Conservation (phyloP, 495 filamentous ascomycete genomes). For the Penicillium riverlandense region DNA sequence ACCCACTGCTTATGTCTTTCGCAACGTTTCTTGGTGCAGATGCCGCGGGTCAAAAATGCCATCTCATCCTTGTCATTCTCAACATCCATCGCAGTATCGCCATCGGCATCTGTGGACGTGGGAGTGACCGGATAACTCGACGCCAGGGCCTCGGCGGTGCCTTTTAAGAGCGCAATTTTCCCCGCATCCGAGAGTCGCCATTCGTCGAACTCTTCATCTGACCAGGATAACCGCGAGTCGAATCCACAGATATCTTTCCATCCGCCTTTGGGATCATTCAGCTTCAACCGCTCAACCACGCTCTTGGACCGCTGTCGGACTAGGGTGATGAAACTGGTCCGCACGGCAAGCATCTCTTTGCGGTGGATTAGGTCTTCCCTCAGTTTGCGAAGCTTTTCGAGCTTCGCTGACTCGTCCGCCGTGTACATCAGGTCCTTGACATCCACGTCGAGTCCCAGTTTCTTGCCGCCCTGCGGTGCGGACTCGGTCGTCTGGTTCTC, state of each 20-base stretch:
- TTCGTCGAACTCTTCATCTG: constrained; percentile 54
- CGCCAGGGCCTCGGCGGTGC: constrained; percentile 31
- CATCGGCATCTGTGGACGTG: constrained; percentile 23
- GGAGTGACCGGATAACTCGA: constrained; percentile 16
- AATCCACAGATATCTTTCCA: constrained; percentile 64
- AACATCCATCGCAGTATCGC: constrained; percentile 29
- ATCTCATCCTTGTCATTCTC: constrained; percentile 16
- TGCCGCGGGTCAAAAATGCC: constrained; percentile 30
- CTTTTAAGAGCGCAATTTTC: constrained; percentile 31
- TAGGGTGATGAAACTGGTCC: constrained; percentile 37
- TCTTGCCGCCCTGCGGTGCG: constrained; percentile 69
- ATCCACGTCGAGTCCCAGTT: constrained; percentile 48
- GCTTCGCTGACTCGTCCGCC: constrained; percentile 28
- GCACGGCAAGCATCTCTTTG: constrained; percentile 36
- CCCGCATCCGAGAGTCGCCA: constrained; percentile 40
- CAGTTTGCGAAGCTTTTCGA: constrained; percentile 34
- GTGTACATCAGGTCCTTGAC: constrained; percentile 30
- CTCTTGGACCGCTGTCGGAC: constrained; percentile 36
- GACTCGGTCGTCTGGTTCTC: constrained; percentile 44
- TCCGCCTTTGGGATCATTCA: constrained; percentile 42
- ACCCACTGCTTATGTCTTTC: constrained; percentile 46
- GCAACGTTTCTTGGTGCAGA: constrained; percentile 47
- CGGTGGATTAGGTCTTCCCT: constrained; percentile 32
- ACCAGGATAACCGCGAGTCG: constrained; percentile 53
- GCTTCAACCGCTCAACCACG: constrained; percentile 39